Base-by-base conservation (phyloP, 2,329 filamentous ascomycete species). In the Botryosphaeria agaves region DNA sequence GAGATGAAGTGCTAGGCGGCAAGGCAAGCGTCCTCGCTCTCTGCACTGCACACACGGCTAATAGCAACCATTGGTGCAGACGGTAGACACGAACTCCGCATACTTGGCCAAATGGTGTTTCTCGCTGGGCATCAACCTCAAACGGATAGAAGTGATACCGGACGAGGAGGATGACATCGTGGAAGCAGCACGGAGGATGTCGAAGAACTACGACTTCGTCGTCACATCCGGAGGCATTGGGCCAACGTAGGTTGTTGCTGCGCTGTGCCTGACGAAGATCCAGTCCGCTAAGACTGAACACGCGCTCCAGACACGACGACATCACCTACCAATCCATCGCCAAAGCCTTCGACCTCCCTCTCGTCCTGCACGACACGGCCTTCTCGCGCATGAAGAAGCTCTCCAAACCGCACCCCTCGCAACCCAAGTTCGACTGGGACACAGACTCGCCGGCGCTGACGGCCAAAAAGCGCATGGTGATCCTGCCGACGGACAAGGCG, bases 261-360 rank as follows among this genome's bases (percentile, higher is more conserved):
- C 14, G 25, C 20, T 20, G 6, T 4, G 28, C 8, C 3, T n/a
- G n/a, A n/a, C n/a, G 18, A 12, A 6, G 8, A 18, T 11, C 2
- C 12, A n/a, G 6, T 6, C 18, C n/a, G 16, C 15, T 15, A 7
- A 12, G 28, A 29, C n/a, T 3, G 8, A 28, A 38, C 33, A 28
- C n/a, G 19, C 8, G 18, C 18, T 31, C 12, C 42, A 91, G 82
- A 33, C 87, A 95, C 61, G 89, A 98, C 54, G 89, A 98, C 50
- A 95, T 95, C 42, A 95, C 89, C 16, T 98, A 98, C 58, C 66
- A 80, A 47, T 87, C 83, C 23, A 91, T 98, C 50, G 85, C 82
- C 39, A 84, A 83, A 50, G 89, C 85, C 5, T 95, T 94, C 51
- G 58, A 62, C 26, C 63, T 94, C 5, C 69, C 75, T 9, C 61